These are phyloP conservation scores for Rhododendron ferrugineum DNA, from an alignment of 148 eudicot species.

Conservation along the genomic window DNA sequence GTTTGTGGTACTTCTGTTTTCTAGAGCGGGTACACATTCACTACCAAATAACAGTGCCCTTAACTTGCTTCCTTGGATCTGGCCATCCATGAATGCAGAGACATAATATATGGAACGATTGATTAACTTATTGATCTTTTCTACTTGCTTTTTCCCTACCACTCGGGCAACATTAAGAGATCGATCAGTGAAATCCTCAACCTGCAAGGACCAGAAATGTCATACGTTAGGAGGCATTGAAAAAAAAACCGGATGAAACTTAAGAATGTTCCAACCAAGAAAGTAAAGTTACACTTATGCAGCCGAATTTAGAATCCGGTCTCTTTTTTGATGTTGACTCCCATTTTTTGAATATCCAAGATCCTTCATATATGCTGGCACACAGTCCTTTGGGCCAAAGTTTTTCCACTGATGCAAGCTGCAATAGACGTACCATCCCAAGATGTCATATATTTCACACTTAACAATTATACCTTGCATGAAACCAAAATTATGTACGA, in stretches of 20 bases:
- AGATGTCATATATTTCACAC: not conserved
- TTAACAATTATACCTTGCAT: not conserved
- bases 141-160: constrained; percentile 32
- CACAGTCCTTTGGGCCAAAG: constrained; percentile 76
- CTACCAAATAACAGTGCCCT: constrained; percentile 43
- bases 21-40: constrained; percentile 1
- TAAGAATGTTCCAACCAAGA: not conserved
- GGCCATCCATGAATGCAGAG: constrained; percentile 36
- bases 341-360: constrained; percentile 58
- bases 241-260: not conserved
- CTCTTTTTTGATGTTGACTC: constrained; percentile 20
- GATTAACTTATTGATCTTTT: constrained; percentile 46
- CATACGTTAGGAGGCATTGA: not conserved
- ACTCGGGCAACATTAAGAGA: constrained; percentile 81
- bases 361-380: constrained; percentile 57
- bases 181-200: constrained; percentile 81
- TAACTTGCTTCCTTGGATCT: constrained; percentile 34
- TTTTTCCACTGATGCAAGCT: constrained; percentile 58
- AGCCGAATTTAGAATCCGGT: constrained; percentile 31
- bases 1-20: not conserved
- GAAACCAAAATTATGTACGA: not conserved
- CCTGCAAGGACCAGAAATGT: constrained; percentile 32
- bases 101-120: constrained; percentile 33
- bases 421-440: constrained; percentile 13
- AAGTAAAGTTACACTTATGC: constrained; percentile 47